Base-by-base conservation (phyloP, 2,329 filamentous ascomycete genomes). In the Aureobasidium sp. region DNA sequence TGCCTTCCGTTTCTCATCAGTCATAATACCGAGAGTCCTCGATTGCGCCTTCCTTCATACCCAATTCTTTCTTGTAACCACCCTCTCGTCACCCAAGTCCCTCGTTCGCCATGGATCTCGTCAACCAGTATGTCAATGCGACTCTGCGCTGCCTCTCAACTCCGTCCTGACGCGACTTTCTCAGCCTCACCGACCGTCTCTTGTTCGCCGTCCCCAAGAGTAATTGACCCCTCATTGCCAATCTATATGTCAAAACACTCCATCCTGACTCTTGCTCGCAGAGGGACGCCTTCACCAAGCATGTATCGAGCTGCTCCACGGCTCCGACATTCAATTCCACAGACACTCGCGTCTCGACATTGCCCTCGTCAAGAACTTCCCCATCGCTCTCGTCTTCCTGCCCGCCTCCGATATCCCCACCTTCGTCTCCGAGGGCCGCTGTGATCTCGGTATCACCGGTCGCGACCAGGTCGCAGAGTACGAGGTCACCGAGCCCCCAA, bases 131-230 rank as follows among this genome's bases (percentile, higher is more conserved):
- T 61, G 70, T 70, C 39, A 44, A 41, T 29, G 29, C 31, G 22
- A 22, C 37, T 57, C 39, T 49, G 17, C 36, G 5, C 22, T 15
- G 25, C 25, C 6, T 49, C 31, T 42, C 22, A 51, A 49, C 36
- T 17, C 36, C 34, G n/a, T 36, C 27, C 62, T 63, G 53, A 63
- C 53, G 45, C 57, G 36, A 37, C 47, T 34, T 62, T 58, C 69
- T 68, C 67, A 96, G 91, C 80, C 83, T 97, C 73, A 91, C 94
- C 81, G 92, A 93, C 72, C 89, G 94, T 67, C 84, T 97, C 62
- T 84, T 97, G 66, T 97, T 99, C 74, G 94, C 94, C 65, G 90
- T 99, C n/a, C 94, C 94, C 64, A 99, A 99, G 80, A 99, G 91
- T 92, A 80, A 81, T 89, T 85, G 61, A 56, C 62, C 42, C 37